Percentiles rank a stretch among this genome's conserved stretches.
Conservation (phyloP, 345 rosid species). For the Noccaea caerulescens region DNA sequence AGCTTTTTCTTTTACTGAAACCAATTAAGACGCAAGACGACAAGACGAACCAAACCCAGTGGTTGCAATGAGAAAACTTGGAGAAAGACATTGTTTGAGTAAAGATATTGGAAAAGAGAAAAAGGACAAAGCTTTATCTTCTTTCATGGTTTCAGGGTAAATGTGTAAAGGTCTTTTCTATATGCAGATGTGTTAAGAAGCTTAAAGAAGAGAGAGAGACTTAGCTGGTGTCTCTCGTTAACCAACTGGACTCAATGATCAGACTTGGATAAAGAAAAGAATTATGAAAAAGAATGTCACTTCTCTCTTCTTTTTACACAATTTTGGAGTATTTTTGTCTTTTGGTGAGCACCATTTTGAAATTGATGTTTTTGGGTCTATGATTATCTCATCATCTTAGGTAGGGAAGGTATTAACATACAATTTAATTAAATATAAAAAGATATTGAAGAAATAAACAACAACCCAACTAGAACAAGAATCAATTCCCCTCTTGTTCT, state of each 20-base stretch:
- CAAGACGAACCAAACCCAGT: conserved; percentile 53
- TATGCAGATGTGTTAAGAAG: conserved; percentile 3
- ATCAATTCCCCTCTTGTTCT: conserved; percentile 21
- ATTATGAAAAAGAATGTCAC: conserved; percentile 31
- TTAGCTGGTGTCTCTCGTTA: conserved; percentile 51
- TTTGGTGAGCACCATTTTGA: conserved; percentile 49
- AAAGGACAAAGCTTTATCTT: conserved; percentile 40
- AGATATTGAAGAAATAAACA: conserved; percentile 50
- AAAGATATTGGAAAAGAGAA: conserved; percentile 43
- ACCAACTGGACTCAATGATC: conserved; percentile 67
- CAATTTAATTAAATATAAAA: conserved; percentile 50
- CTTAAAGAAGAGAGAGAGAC: conserved; percentile 35
- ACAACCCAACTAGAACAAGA: conserved; percentile 37
- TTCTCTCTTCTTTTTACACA: conserved; percentile 39
- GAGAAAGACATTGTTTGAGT: conserved; percentile 56
- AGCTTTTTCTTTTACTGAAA: conserved; percentile 32
- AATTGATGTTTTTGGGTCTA: conserved; percentile 51
- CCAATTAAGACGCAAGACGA: conserved; percentile 53
- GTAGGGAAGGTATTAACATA: conserved; percentile 54
- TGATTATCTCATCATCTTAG: conserved; percentile 84
- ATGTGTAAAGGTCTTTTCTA: conserved; percentile 10
- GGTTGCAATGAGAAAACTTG: conserved; percentile 45
- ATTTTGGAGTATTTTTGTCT: conserved; percentile 33
- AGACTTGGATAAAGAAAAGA: conserved; percentile 42
- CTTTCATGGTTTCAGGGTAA: conserved; percentile 40